A percentile compares a stretch with the other conserved stretches of the same genome.
Conservation (phyloP, 805 yeast genomes). For the Tetrapisispora arboricola region DNA sequence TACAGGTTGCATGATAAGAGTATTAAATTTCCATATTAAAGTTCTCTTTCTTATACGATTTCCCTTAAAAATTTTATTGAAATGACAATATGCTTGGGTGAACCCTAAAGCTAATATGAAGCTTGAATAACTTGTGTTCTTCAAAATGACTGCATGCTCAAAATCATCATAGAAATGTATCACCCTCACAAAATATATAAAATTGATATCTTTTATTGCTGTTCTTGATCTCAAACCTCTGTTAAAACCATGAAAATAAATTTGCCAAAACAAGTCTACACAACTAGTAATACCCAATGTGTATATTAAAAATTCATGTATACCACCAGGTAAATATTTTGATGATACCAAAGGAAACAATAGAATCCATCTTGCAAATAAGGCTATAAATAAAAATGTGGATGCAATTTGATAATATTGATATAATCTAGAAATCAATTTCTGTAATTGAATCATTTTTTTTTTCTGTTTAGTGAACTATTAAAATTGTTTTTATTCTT, state of each 20-base stretch:
- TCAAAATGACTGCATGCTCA: constrained; percentile 24
- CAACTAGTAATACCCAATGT: constrained; percentile 15
- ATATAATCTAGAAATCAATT: constrained; percentile 13
- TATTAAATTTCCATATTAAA: constrained; percentile 13
- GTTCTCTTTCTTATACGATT: constrained; percentile 5
- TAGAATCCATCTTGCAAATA: constrained; percentile 37
- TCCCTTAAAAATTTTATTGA: constrained; percentile 21
- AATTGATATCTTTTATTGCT: constrained; percentile 20
- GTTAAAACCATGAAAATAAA: constrained; percentile 16
- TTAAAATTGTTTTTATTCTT: no score
- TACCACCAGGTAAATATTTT: constrained; percentile 57
- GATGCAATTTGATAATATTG: constrained; percentile 23
- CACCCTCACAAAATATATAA: constrained; percentile 20
- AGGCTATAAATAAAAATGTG: constrained; percentile 17
- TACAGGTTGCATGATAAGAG: constrained; percentile 16
- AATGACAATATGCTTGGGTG: constrained; percentile 23
- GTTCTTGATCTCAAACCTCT: constrained; percentile 12
- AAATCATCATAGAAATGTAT: constrained; percentile 26
- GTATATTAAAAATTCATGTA: constrained; percentile 48
- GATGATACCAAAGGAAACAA: constrained; percentile 57
- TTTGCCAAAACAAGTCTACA: constrained; percentile 19
- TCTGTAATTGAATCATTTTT: not conserved
- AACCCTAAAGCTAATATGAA: constrained; percentile 20
- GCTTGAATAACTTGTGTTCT: constrained; percentile 23
- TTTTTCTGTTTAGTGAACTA: no score